phyloP scores from a whole-genome alignment of 2,329 filamentous ascomycete genomes.

The Beauveria medogensis region DNA sequence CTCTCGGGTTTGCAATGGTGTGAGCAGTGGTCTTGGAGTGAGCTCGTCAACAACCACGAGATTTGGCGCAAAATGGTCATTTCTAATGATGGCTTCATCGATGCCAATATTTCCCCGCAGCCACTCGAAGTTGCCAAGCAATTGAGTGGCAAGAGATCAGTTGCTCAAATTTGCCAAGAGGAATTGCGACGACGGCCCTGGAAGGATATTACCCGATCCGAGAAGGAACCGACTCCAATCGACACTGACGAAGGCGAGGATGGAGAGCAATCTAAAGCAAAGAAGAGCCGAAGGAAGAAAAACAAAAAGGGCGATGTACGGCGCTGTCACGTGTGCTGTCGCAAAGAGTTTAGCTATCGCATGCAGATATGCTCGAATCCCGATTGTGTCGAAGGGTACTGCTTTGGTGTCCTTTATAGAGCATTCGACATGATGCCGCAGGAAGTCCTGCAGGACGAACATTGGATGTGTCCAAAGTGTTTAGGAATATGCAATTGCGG shows the following conservation, averaged over 20 bases:
- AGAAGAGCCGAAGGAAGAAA: constrained; percentile 50
- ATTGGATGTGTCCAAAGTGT: constrained; percentile 88
- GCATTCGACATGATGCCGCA: constrained; percentile 88
- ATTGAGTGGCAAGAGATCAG: constrained; percentile 62
- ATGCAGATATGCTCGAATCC: constrained; percentile 67
- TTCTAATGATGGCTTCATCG: constrained; percentile 59
- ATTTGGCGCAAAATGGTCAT: constrained; percentile 74
- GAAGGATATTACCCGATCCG: constrained; percentile 66
- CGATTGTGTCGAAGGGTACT: constrained; percentile 69
- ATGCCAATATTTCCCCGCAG: constrained; percentile 57
- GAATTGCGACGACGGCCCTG: constrained; percentile 73
- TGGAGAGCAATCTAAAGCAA: constrained; percentile 53
- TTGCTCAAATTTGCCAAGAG: constrained; percentile 91
- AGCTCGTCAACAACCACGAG: constrained; percentile 71
- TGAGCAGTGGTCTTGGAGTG: constrained; percentile 83
- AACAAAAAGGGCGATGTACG: constrained; percentile 46
- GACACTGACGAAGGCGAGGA: constrained; percentile 51
- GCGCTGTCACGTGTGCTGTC: constrained; percentile 75
- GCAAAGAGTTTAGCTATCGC: constrained; percentile 75
- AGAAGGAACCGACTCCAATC: constrained; percentile 36
- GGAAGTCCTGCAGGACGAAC: constrained; percentile 66
- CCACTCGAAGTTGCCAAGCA: constrained; percentile 63
- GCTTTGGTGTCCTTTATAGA: constrained; percentile 86
- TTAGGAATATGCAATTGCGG: constrained; percentile 80
- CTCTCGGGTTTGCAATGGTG: constrained; percentile 82